Percentiles rank a stretch among this genome's conserved stretches.
These are phyloP conservation scores for Oryza punctata DNA, from an alignment of 176 grass and related monocot species.

Conservation along the genomic window DNA sequence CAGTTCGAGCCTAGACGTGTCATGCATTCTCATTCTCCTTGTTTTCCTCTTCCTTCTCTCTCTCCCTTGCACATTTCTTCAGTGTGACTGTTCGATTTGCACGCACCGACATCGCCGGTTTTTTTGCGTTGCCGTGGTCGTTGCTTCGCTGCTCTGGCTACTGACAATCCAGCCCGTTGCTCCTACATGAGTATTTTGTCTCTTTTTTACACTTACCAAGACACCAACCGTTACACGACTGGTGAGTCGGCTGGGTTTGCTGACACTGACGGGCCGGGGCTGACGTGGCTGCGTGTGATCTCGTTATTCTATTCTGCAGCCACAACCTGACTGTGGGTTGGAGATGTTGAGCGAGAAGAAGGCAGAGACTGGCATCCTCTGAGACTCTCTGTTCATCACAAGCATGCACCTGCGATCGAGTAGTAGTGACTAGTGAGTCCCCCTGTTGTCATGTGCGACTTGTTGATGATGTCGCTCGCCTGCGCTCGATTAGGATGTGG, in stretches of 20 bases:
- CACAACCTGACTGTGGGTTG: not conserved
- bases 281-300: not conserved
- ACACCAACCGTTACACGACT: not conserved
- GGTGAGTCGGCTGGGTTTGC: not conserved
- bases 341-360: not conserved
- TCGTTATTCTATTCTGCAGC: not conserved
- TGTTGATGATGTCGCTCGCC: slow-evolving; percentile 7
- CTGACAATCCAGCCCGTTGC: not conserved
- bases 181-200: not conserved
- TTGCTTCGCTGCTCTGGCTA: not conserved
- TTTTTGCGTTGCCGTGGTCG: not conserved
- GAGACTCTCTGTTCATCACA: not conserved
- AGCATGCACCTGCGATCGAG: slow-evolving; percentile 5
- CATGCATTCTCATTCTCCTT: not conserved
- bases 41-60: not conserved
- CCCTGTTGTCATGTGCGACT: slow-evolving; percentile 4
- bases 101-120: not conserved
- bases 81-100: not conserved
- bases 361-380: not conserved
- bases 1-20: slow-evolving; percentile 39
- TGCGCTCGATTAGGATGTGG: slow-evolving; percentile 35
- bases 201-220: not conserved
- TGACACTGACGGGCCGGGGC: not conserved
- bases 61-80: not conserved
- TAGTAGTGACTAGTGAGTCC: not conserved